Evolutionary conservation across 805 yeast species (phyloP).

Genomic region (Sugiyamaella boreocaroliniensis): DNA sequence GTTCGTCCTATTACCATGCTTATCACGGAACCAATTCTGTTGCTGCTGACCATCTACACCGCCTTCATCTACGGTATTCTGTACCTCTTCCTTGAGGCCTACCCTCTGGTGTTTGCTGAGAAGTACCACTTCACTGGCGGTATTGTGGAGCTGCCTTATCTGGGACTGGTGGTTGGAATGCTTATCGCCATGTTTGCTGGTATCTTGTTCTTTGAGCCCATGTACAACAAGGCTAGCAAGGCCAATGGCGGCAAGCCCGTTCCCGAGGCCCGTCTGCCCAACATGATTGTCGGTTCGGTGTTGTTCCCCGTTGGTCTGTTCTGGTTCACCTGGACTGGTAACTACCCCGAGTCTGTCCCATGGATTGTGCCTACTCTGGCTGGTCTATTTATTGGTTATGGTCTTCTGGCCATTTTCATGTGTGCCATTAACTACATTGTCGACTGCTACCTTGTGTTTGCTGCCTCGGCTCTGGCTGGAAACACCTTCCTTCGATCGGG

Average conservation of each 20-base stretch:
- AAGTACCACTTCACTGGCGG: constrained; percentile 58
- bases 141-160: constrained; percentile 70
- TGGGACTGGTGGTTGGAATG: constrained; percentile 68
- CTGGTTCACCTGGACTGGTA: constrained; percentile 88
- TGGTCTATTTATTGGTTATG: constrained; percentile 59
- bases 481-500: constrained; percentile 63
- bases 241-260: constrained; percentile 50
- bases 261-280: constrained; percentile 75
- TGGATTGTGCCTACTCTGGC: constrained; percentile 77
- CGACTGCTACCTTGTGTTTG: constrained; percentile 61
- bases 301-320: constrained; percentile 71
- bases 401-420: constrained; percentile 60
- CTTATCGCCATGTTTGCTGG: constrained; percentile 49
- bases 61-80: constrained; percentile 77
- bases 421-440: constrained; percentile 66
- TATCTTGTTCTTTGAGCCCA: constrained; percentile 46
- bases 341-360: constrained; percentile 59
- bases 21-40: constrained; percentile 61
- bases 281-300: constrained; percentile 67
- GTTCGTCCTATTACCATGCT: constrained; percentile 66
- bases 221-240: constrained; percentile 42
- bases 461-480: constrained; percentile 75
- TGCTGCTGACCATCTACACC: constrained; percentile 62
- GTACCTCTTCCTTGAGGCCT: constrained; percentile 66
- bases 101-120: constrained; percentile 59